These are phyloP conservation scores for Candida tallmaniae DNA, from an alignment of 805 yeast species.

Conservation along the genomic window DNA sequence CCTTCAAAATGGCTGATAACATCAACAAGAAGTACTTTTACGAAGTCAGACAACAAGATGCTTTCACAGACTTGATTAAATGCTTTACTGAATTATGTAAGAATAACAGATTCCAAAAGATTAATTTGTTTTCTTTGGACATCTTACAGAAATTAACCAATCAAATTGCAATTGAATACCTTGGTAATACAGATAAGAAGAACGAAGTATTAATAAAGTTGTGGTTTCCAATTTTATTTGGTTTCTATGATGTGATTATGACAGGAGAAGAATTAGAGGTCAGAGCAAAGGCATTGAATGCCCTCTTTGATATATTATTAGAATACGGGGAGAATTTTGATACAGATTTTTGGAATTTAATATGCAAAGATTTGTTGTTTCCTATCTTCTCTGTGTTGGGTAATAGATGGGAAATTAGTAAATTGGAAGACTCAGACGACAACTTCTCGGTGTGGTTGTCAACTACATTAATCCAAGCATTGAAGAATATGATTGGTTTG, in stretches of 20 bases:
- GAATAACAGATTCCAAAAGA: constrained; percentile 75
- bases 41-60: constrained; percentile 65
- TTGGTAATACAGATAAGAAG: constrained; percentile 10
- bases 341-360: constrained; percentile 72
- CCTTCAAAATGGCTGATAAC: constrained; percentile 58
- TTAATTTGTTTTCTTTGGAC: constrained; percentile 76
- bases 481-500: constrained; percentile 79
- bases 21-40: constrained; percentile 60
- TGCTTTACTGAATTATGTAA: constrained; percentile 81
- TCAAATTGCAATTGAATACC: constrained; percentile 48
- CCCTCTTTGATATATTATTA: constrained; percentile 74
- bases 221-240: constrained; percentile 84
- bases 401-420: constrained; percentile 63
- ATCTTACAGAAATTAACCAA: constrained; percentile 60
- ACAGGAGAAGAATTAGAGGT: constrained; percentile 92
- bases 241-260: constrained; percentile 87
- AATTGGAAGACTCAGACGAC: constrained; percentile 66
- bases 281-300: constrained; percentile 80
- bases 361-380: constrained; percentile 74
- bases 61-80: constrained; percentile 57
- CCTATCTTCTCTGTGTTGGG: constrained; percentile 85
- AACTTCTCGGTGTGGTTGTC: constrained; percentile 94
- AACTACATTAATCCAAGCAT: constrained; percentile 92
- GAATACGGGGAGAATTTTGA: constrained; percentile 77
- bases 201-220: constrained; percentile 42